These are phyloP conservation scores for Exserohilum rostratum DNA, from an alignment of 2,329 filamentous ascomycete species.

Conservation along the genomic window DNA sequence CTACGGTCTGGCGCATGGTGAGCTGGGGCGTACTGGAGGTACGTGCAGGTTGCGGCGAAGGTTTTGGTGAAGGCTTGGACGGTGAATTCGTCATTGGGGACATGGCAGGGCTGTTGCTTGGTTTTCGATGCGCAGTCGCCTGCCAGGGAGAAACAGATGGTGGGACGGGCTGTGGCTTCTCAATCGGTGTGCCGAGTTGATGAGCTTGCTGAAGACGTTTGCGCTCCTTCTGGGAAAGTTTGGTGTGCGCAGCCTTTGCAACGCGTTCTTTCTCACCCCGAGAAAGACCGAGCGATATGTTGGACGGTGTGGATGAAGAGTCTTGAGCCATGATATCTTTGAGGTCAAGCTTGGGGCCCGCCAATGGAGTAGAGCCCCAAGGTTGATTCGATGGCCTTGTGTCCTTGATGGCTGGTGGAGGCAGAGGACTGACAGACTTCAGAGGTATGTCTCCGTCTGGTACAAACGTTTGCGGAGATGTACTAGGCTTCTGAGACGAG, in stretches of 20 bases:
- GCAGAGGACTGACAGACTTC: conserved; percentile 32
- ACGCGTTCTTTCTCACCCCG: conserved; percentile 50
- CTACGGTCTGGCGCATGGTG: conserved; percentile 66
- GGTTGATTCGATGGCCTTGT: conserved; percentile 49
- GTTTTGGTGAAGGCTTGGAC: conserved; percentile 11
- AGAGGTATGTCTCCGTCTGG: conserved; percentile 16
- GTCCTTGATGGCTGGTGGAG: conserved; percentile 27
- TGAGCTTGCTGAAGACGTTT: conserved; percentile 63
- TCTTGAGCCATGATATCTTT: conserved; percentile 76
- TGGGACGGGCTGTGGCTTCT: conserved; percentile 38
- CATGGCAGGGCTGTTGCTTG: conserved; percentile 25
- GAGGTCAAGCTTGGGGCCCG: conserved; percentile 71
- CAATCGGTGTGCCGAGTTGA: conserved; percentile 38
- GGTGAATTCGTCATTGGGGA: conserved; percentile 7
- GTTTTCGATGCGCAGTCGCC: conserved; percentile 40
- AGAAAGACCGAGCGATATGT: conserved; percentile 59
- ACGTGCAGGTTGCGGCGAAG: conserved; percentile 23
- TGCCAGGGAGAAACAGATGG: conserved; percentile 46
- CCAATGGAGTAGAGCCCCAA: conserved; percentile 61
- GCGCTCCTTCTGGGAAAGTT: conserved; percentile 88
- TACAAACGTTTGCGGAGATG: conserved; percentile 21
- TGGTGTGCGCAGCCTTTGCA: conserved; percentile 55
- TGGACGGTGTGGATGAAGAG: conserved; percentile 58
- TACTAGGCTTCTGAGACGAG: conserved; percentile 19
- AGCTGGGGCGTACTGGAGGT: conserved; percentile 56